phyloP scores from a whole-genome alignment of 495 filamentous ascomycete species.

The Evansstolkia leycettana region DNA sequence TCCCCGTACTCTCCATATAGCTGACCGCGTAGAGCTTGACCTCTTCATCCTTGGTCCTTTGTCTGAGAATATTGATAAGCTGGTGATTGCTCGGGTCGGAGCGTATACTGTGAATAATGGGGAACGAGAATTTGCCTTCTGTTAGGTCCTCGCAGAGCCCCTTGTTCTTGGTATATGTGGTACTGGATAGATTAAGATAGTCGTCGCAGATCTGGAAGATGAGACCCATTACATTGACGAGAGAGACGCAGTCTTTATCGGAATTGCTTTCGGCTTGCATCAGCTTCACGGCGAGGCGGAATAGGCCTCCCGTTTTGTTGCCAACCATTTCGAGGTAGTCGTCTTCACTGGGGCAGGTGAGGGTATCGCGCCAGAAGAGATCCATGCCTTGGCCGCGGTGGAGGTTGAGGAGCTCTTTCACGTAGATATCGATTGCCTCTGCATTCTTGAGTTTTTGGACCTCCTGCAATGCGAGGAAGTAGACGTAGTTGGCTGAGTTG shows the following conservation, averaged over 20 bases:
- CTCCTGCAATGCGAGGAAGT: conserved; percentile 81
- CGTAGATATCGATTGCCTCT: conserved; percentile 60
- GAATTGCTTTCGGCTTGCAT: conserved; percentile 82
- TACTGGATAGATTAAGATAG: conserved; percentile 70
- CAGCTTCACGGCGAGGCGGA: conserved; percentile 84
- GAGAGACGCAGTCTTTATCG: conserved; percentile 57
- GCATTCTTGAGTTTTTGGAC: conserved; percentile 65
- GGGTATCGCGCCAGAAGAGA: conserved; percentile 88
- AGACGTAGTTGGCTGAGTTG: conserved; percentile 94
- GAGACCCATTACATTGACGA: conserved; percentile 83
- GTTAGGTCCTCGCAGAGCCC: conserved; percentile 94
- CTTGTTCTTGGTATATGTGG: conserved; percentile 75
- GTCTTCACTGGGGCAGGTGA: conserved; percentile 87
- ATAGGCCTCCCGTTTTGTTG: conserved; percentile 95
- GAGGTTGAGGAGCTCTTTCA: conserved; percentile 83
- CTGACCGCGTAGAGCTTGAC: conserved; percentile 85
- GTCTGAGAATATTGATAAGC: conserved; percentile 83
- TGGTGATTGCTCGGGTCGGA: conserved; percentile 66
- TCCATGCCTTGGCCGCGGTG: conserved; percentile 97
- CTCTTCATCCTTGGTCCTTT: conserved; percentile 73
- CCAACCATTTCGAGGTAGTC: conserved; percentile 98
- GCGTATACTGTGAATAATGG: conserved; percentile 90
- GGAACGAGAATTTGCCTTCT: conserved; percentile 96
- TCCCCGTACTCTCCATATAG: conserved; percentile 84
- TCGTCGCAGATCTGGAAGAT: conserved; percentile 97